phyloP scores from a whole-genome alignment of 306 rosid species.

The Sechiopsis laciniata region DNA sequence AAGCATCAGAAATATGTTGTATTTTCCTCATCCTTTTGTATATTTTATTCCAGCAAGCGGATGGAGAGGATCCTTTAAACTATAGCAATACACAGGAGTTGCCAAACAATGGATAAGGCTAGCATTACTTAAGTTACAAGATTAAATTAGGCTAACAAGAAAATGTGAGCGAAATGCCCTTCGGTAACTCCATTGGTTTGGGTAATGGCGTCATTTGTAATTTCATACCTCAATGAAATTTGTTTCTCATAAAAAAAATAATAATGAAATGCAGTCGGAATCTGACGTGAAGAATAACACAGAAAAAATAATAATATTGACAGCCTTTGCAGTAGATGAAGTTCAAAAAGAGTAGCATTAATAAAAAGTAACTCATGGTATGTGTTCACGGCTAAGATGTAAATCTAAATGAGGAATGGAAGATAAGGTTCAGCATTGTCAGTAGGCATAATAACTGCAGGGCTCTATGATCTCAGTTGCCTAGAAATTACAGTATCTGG shows the following conservation, averaged over 20 bases:
- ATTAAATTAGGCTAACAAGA: constrained; percentile 3
- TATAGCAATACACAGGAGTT: constrained; percentile 28
- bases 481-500: neutral
- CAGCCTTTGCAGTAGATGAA: neutral
- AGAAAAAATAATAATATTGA: neutral
- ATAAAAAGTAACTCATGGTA: neutral
- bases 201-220: too few species aligned
- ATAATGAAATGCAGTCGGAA: neutral
- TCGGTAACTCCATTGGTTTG: too few species aligned
- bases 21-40: constrained; percentile 54
- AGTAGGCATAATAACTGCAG: neutral
- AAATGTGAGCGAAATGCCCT: neutral
- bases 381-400: neutral
- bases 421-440: neutral
- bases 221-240: too few species aligned
- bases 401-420: neutral
- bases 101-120: constrained; percentile 4
- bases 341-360: neutral
- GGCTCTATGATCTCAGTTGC: neutral
- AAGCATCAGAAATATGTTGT: constrained; percentile 46
- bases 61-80: constrained; percentile 78
- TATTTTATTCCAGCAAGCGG: constrained; percentile 87
- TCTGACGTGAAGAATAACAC: neutral
- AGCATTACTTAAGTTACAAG: neutral
- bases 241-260: too few species aligned